These are phyloP conservation scores for Beauveria scarabaeidicola DNA, from an alignment of 2,329 filamentous ascomycete species.

Conservation along the genomic window DNA sequence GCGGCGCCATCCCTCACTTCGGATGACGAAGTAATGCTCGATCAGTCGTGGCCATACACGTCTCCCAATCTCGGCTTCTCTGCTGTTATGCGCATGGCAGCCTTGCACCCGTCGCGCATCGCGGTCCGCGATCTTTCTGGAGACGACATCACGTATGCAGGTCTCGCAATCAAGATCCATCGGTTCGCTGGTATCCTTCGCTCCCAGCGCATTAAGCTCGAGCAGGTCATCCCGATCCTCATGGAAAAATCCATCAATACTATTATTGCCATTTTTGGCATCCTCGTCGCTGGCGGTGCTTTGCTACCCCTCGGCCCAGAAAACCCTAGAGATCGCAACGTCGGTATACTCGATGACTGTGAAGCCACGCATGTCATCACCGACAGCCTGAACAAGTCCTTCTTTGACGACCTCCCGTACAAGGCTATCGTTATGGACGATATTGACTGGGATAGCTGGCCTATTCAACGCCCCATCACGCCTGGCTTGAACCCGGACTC, in stretches of 20 bases:
- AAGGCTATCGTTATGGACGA: neutral
- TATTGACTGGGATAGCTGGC: neutral
- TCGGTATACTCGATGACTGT: neutral
- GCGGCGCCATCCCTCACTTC: neutral
- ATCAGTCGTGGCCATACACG: neutral
- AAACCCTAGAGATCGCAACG: neutral
- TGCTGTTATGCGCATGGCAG: neutral
- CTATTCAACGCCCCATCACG: neutral
- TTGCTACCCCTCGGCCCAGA: neutral
- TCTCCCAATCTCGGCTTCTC: neutral
- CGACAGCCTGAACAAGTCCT: neutral
- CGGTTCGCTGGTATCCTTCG: neutral
- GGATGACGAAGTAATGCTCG: neutral
- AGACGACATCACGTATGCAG: neutral
- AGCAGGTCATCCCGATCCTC: neutral
- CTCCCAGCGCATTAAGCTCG: neutral
- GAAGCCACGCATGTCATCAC: neutral
- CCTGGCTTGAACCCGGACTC: neutral
- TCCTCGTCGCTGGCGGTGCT: neutral
- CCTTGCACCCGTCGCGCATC: neutral
- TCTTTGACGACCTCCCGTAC: neutral
- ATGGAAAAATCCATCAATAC: neutral
- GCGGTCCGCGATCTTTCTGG: neutral
- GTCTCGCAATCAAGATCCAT: neutral
- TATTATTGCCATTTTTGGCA: neutral